These are phyloP conservation scores for Arctostaphylos glauca DNA, from an alignment of 148 eudicot genomes.

Conservation along the genomic window DNA sequence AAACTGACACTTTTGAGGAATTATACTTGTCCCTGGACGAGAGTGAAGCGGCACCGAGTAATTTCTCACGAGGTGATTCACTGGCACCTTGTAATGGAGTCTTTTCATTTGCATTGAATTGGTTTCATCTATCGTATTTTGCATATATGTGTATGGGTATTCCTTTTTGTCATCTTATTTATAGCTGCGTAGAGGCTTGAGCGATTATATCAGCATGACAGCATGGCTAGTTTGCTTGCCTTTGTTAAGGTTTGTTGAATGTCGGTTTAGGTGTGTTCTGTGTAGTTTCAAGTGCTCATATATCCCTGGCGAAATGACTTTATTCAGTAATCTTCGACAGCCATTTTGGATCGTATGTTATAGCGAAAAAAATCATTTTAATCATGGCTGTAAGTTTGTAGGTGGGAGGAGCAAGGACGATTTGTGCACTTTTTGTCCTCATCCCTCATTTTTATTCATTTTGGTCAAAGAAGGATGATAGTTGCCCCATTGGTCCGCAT, in stretches of 20 bases:
- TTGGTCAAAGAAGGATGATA: not conserved
- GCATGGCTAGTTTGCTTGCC: slow-evolving; percentile 9
- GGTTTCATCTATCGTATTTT: not conserved
- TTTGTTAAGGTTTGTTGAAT: not conserved
- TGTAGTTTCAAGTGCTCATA: not conserved
- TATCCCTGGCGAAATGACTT: not conserved
- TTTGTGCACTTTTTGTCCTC: not conserved
- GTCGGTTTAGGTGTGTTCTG: not conserved
- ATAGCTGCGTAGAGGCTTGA: not conserved
- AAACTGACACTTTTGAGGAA: slow-evolving; percentile 58
- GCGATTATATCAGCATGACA: not conserved
- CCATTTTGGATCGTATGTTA: not conserved
- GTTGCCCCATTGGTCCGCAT: not conserved
- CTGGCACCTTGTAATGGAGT: slow-evolving; percentile 12
- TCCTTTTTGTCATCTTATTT: not conserved
- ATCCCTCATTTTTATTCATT: not conserved
- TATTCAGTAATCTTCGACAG: not conserved
- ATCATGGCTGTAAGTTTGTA: not conserved
- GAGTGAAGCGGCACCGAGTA: slow-evolving; percentile 53
- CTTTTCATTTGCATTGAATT: not conserved
- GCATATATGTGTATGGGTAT: not conserved
- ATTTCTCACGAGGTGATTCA: slow-evolving; percentile 29
- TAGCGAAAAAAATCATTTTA: not conserved
- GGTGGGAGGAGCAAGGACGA: slow-evolving; percentile 7
- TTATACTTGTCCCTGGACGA: slow-evolving; percentile 59